Conservation (phyloP, 768 basidiomycete species). For the Trametes sanguinea region DNA sequence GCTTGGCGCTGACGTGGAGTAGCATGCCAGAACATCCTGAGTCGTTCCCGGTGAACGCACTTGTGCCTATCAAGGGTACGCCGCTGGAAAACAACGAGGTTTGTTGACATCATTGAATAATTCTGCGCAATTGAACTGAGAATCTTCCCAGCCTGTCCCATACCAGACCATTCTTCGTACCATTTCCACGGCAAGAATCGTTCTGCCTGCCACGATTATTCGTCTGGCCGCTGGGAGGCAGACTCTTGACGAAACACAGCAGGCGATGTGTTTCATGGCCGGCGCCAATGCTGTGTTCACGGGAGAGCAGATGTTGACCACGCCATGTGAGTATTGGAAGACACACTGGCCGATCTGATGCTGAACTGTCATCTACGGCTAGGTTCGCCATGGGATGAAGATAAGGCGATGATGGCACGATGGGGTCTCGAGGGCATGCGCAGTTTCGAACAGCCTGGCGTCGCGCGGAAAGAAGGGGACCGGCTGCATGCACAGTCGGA, state of each 20-base stretch:
- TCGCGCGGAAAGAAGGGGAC: constrained; percentile 56
- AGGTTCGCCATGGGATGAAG: constrained; percentile 97
- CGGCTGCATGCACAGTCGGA: constrained; percentile 24
- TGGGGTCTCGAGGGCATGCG: constrained; percentile 93
- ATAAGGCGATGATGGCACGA: constrained; percentile 89
- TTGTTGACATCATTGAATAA: neutral
- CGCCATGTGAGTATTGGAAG: constrained; percentile 69
- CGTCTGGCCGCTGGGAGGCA: constrained; percentile 93
- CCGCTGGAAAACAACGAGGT: constrained; percentile 91
- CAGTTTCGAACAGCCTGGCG: constrained; percentile 77
- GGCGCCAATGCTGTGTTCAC: constrained; percentile 99
- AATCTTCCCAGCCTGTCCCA: constrained; percentile 63
- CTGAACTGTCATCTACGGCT: constrained; percentile 11
- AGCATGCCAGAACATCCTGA: constrained; percentile 98
- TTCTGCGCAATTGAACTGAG: neutral
- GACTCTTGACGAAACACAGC: constrained; percentile 85
- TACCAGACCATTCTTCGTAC: constrained; percentile 88
- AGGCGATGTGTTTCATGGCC: constrained; percentile 98
- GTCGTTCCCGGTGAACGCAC: constrained; percentile 96
- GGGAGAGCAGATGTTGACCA: constrained; percentile 97
- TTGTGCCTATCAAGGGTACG: constrained; percentile 94
- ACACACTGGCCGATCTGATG: constrained; percentile 1
- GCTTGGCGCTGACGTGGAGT: constrained; percentile 7
- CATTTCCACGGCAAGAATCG: constrained; percentile 92
- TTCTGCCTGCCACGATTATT: constrained; percentile 90